Evolutionary conservation across 768 basidiomycete genomes (phyloP).

Genomic region (Mycena epipterygia): DNA sequence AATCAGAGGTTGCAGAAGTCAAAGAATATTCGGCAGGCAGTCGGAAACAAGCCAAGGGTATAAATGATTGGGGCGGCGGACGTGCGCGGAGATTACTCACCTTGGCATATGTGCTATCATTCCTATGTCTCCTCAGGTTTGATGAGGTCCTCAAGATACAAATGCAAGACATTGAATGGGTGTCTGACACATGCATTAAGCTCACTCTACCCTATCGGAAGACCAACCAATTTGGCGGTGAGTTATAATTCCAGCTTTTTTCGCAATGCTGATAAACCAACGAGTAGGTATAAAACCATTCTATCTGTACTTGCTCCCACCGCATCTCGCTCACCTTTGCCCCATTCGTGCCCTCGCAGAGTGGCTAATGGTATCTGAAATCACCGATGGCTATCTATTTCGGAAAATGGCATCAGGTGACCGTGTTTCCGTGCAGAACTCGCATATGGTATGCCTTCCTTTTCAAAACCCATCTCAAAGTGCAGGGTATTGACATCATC

Average conservation of each 20-base stretch:
- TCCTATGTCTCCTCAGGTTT: slow-evolving; percentile 47
- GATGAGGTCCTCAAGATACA: slow-evolving; percentile 51
- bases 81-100: slow-evolving; percentile 41
- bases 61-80: slow-evolving; percentile 46
- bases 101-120: slow-evolving; percentile 7
- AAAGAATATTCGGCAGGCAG: neutral
- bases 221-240: neutral
- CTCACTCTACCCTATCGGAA: neutral
- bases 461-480: neutral
- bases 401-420: slow-evolving; percentile 45
- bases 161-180: slow-evolving; percentile 40
- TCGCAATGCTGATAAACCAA: neutral
- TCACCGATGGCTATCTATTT: slow-evolving; percentile 51
- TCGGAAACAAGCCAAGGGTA: neutral
- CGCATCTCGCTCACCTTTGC: neutral
- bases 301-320: neutral
- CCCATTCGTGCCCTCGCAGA: slow-evolving; percentile 43
- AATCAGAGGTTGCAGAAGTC: slow-evolving; percentile 18
- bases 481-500: neutral
- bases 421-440: slow-evolving; percentile 36
- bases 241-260: neutral
- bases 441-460: slow-evolving; percentile 42
- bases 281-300: neutral
- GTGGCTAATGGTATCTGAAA: slow-evolving; percentile 42
- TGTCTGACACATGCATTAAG: slow-evolving; percentile 27